Percentiles rank a stretch among this genome's conserved stretches.
These are phyloP conservation scores for Kandelia obovata DNA, from an alignment of 345 rosid species.

Conservation along the genomic window DNA sequence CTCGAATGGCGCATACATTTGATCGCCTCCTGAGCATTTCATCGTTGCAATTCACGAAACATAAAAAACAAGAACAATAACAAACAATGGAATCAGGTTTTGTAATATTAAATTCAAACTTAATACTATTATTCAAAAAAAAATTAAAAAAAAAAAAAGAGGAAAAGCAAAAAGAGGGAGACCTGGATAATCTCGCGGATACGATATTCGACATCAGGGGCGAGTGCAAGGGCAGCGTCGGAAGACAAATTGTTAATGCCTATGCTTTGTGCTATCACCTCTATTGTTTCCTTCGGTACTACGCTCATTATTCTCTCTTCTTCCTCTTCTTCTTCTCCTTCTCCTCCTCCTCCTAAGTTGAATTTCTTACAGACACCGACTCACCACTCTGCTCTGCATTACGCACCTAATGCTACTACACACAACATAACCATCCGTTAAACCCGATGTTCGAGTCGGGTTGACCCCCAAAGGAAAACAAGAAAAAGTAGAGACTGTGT, in stretches of 20 bases:
- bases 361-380: not conserved
- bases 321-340: not conserved
- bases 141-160: too few species aligned
- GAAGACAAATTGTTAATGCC: conserved; percentile 64
- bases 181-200: conserved; percentile 96
- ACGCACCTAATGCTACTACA: too few species aligned
- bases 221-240: conserved; percentile 81
- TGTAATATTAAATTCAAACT: too few species aligned
- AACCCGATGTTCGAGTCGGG: too few species aligned
- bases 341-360: not conserved
- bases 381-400: too few species aligned
- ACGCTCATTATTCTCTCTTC: conserved; percentile 53
- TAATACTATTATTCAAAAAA: too few species aligned
- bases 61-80: too few species aligned
- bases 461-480: too few species aligned
- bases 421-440: too few species aligned
- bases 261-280: conserved; percentile 83
- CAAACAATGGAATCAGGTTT: too few species aligned
- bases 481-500: too few species aligned
- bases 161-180: not conserved
- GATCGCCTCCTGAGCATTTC: conserved; percentile 55
- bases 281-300: conserved; percentile 80
- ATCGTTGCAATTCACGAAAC: too few species aligned
- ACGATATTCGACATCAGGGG: conserved; percentile 92
- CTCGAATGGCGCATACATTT: conserved; percentile 96